phyloP scores from a whole-genome alignment of 306 rosid species.

The Vigna mungo region DNA sequence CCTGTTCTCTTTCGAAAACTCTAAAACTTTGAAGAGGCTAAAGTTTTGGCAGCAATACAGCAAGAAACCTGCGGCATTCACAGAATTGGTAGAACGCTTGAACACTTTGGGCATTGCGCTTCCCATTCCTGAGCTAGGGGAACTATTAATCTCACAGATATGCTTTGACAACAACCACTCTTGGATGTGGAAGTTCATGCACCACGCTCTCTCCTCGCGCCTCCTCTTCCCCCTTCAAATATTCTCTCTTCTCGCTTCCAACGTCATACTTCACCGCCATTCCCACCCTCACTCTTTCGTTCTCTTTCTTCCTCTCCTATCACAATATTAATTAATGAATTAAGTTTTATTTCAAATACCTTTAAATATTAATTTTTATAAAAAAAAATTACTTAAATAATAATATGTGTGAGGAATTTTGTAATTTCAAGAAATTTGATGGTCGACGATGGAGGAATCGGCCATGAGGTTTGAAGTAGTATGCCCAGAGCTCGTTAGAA shows the following conservation, averaged over 20 bases:
- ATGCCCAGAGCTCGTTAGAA: constrained; percentile 79
- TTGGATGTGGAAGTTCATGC: constrained; percentile 66
- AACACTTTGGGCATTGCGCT: constrained; percentile 36
- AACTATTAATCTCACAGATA: constrained; percentile 61
- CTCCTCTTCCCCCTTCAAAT: constrained; percentile 68
- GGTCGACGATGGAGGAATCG: no score
- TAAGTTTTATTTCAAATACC: no score
- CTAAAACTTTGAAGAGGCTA: constrained; percentile 23
- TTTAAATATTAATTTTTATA: no score
- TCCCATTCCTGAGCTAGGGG: constrained; percentile 65
- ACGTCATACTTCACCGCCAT: constrained; percentile 54
- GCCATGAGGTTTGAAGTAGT: no score
- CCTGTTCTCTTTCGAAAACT: no score
- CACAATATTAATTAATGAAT: no score
- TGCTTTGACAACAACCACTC: constrained; percentile 61
- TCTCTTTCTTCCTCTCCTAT: constrained; percentile 68
- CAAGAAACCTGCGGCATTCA: constrained; percentile 46
- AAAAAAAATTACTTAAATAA: no score
- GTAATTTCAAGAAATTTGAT: no score
- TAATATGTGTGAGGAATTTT: no score
- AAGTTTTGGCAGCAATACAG: constrained; percentile 42
- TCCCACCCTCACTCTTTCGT: constrained; percentile 63
- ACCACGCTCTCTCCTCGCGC: constrained; percentile 62
- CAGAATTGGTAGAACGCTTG: constrained; percentile 51
- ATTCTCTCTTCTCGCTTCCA: constrained; percentile 63